Conservation (phyloP, 805 yeast species). For the Wickerhamomyces kurtzmanii region DNA sequence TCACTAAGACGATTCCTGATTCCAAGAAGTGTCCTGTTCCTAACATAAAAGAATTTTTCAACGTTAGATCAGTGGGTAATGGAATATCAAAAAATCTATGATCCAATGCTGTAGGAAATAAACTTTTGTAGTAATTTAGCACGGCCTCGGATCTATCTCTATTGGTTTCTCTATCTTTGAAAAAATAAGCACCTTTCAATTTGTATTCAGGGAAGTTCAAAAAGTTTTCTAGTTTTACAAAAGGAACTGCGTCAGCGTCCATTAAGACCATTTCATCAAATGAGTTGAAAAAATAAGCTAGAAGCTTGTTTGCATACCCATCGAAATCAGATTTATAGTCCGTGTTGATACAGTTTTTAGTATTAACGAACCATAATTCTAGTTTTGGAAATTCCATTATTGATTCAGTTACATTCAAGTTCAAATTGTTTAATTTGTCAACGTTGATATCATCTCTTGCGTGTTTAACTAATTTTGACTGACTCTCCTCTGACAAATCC, state of each 20-base stretch:
- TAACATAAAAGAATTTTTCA: conserved; percentile 1
- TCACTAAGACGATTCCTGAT: conserved; percentile 19
- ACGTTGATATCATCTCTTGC: conserved; percentile 4
- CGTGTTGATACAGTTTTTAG: conserved; percentile 4
- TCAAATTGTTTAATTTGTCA: conserved; percentile 1
- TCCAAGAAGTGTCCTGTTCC: conserved; percentile 17
- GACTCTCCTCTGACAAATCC: conserved; percentile 9
- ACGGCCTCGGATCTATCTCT: conserved; percentile 1
- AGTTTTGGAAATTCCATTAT: conserved; percentile 11
- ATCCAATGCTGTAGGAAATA: conserved; percentile 9
- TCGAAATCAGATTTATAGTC: conserved; percentile 11
- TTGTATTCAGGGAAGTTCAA: conserved; percentile 23
- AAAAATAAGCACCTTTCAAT: conserved; percentile 28
- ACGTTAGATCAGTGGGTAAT: conserved; percentile 1
- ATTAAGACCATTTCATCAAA: conserved; percentile 39
- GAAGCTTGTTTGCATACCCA: conserved; percentile 32
- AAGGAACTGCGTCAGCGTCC: conserved; percentile 45
- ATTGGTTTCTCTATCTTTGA: conserved; percentile 23
- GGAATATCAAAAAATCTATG: conserved; percentile 6
- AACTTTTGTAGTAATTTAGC: conserved; percentile 1
- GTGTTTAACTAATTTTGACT: conserved; percentile 4
- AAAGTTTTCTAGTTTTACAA: conserved; percentile 23
- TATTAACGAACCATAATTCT: conserved; percentile 21
- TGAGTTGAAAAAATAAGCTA: conserved; percentile 44
- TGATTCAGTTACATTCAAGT: conserved; percentile 1